Evolutionary conservation across 1,284 basidiomycete genomes (phyloP), one percentile per base, ranked within the genome.

Genomic region (Ustilago curta): DNA sequence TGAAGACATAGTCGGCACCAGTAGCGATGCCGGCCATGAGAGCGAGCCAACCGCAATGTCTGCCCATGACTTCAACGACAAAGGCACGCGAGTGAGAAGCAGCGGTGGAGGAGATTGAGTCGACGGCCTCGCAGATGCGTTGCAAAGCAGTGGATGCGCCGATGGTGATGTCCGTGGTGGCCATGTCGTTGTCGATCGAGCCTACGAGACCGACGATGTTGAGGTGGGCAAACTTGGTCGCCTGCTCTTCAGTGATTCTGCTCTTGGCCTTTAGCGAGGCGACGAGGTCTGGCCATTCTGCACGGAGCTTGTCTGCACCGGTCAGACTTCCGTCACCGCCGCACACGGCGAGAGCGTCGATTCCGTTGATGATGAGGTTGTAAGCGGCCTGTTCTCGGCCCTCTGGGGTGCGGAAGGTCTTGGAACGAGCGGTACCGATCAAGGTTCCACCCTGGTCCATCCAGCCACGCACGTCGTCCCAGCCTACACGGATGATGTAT

Each of bases 121-220:
- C 96, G 85, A 99, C 93, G 18, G 95, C 90, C 86, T 99, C 97
- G 86, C 95, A 98, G 68, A 99, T 99, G 45, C 97, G 90, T 80
- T 96, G 93, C 35, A 99, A 88, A 14, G 97, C 96, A 0, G 96
- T 99, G 0, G 93, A 91, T 1, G 95, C 95, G 50, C 96, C 97
- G 80, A 99, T 98, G 7, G 97, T 99, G 78, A 97, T 86, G 86
- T 98, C 95, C 29, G 96, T 98, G 89, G 97, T 89, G 23, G 93
- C 92, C 94, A 99, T 97, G 86, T 99, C 97, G 84, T 99, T 99
- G 87, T 99, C 96, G 85, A 99, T 98, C 5, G 94, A 96, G 45
- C 96, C 96, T 55, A 99, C 96, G 27, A 99, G 90, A 44, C 97
- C 96, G 77, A 95, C 96, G 80, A 99, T 97, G 86, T 91, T 93